Conservation (phyloP, 257 asterid species). For the Scutellaria galericulata region DNA sequence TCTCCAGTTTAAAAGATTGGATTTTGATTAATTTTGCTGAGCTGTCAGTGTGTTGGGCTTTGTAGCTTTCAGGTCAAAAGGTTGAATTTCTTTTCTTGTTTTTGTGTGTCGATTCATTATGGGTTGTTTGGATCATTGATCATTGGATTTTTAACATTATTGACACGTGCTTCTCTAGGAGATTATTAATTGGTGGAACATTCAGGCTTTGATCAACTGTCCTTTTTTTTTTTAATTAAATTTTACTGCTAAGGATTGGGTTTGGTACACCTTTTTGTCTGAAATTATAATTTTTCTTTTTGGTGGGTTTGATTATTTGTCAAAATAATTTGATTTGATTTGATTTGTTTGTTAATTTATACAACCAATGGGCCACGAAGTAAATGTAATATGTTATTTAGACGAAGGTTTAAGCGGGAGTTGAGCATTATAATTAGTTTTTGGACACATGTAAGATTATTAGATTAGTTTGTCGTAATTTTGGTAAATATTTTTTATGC, state of each 20-base stretch:
- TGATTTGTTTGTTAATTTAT: neutral
- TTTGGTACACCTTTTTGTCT: constrained; percentile 22
- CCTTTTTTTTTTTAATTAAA: neutral
- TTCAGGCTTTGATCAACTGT: neutral
- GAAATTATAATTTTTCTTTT: neutral
- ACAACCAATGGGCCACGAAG: neutral
- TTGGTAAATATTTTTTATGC: too few relatives aligned
- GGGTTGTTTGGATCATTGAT: constrained; percentile 8
- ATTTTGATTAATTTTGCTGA: constrained; percentile 27
- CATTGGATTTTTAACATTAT: neutral
- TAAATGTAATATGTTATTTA: too few relatives aligned
- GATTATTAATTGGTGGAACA: neutral
- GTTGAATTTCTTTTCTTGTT: constrained; percentile 1
- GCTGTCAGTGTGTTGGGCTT: constrained; percentile 25
- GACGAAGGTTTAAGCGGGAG: too few relatives aligned
- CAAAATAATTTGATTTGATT: neutral
- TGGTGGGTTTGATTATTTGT: neutral
- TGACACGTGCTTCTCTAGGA: constrained; percentile 30
- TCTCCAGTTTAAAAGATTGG: constrained; percentile 15
- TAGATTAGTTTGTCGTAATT: too few relatives aligned
- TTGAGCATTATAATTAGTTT: too few relatives aligned
- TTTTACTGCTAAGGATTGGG: neutral
- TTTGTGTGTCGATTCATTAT: constrained; percentile 16
- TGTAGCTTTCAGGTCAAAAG: constrained; percentile 30
- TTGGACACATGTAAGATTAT: too few relatives aligned